Base-by-base conservation (phyloP, 306 rosid species). In the Fagus crenata region DNA sequence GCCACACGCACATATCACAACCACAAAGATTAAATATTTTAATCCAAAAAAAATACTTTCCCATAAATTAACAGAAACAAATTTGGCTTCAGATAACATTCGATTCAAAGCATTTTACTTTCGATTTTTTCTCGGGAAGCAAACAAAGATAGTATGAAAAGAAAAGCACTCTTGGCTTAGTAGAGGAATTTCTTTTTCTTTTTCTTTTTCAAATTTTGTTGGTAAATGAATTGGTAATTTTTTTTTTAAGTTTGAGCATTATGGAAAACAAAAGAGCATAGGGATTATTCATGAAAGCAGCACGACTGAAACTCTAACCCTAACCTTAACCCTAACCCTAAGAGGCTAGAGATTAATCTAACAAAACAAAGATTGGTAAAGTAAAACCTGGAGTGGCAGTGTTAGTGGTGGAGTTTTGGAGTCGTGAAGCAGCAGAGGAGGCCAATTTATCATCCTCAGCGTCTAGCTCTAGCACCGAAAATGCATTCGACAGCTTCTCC, bases 401-500 rank as follows among this genome's bases (percentile, higher is more conserved):
- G 36, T 56, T 61, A 79, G 53, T 49, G 60, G 53, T 49, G 59
- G 71, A 36, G 39, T 46, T 72, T 31, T 67, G 35, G 76, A 77
- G 1, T n/a, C 70, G 6, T 35, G 85, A 77, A 75, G 82, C 49
- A 53, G 43, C 49, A 70, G 86, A 67, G 40, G 54, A 33, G 4
- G 82, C 41, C 22, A 79, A 40, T 22, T 58, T 49, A 76, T 71
- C 79, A 77, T 93, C 94, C 37, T 89, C 93, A 15, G 69, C 93
- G 31, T 91, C 98, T 8, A 93, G 85, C 63, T 85, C 90, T 55
- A 91, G 80, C 40, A 86, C 86, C 31, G 96, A 87, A 84, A 93
- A 91, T 2, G 88, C 84, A 70, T 93, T 91, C 9, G 73, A 33
- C 31, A 91, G 75, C 51, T n/a, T 33, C 14, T 80, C 88, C 98